phyloP scores from a whole-genome alignment of 768 basidiomycete species.

The Tulasnella sp. region DNA sequence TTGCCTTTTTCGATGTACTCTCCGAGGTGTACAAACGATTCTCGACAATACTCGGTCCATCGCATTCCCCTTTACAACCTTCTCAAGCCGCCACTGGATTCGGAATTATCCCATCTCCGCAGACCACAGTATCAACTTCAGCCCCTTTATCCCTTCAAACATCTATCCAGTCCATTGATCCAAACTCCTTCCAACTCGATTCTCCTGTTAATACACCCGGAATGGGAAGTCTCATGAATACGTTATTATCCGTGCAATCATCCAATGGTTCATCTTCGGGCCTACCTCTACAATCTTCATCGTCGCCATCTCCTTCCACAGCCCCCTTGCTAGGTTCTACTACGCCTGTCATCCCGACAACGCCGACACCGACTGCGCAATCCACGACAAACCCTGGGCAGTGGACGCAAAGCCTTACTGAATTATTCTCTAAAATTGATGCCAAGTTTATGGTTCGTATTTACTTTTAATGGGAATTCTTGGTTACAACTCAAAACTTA shows the following conservation, averaged over 20 bases:
- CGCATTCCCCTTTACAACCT: conserved; percentile 4
- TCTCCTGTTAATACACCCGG: not conserved
- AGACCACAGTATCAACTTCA: not conserved
- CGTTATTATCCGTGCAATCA: not conserved
- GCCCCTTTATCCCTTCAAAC: not conserved
- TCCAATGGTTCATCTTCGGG: not conserved
- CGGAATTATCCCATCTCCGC: conserved; percentile 7
- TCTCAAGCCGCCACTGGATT: not conserved
- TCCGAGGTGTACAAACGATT: conserved; percentile 86
- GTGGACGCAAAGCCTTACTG: conserved; percentile 30
- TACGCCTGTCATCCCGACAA: not conserved
- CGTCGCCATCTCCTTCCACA: conserved; percentile 4
- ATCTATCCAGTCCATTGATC: not conserved
- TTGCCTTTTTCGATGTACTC: conserved; percentile 78
- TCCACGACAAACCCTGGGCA: conserved; percentile 15
- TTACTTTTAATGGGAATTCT: not conserved
- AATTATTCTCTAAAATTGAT: conserved; percentile 70
- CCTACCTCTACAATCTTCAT: conserved; percentile 2
- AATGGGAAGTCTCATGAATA: no score
- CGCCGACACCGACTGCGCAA: not conserved
- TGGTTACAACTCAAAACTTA: not conserved
- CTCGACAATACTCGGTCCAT: conserved; percentile 61
- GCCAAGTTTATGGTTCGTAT: conserved; percentile 62
- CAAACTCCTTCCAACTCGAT: not conserved
- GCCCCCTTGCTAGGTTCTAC: not conserved